phyloP scores from a whole-genome alignment of 2,329 filamentous ascomycete species.

The Arthrobotrys pseudoclavata region DNA sequence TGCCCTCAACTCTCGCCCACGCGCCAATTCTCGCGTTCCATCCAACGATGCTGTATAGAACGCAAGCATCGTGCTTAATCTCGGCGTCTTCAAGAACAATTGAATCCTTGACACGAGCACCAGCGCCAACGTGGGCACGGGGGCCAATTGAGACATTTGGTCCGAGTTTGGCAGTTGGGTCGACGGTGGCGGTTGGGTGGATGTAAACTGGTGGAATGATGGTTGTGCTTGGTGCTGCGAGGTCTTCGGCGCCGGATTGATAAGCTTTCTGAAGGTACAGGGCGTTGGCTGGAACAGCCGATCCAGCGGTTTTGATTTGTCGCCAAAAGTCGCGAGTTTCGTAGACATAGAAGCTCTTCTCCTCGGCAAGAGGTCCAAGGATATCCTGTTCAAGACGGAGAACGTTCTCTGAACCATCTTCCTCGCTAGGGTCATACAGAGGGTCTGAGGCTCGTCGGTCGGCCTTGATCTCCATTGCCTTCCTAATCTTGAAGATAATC shows the following conservation, averaged over 20 bases:
- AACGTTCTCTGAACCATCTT: slow-evolving; percentile 82
- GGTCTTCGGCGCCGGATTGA: slow-evolving; percentile 84
- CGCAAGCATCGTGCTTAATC: slow-evolving; percentile 95
- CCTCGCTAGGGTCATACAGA: slow-evolving; percentile 80
- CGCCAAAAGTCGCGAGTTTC: slow-evolving; percentile 99
- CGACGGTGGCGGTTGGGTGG: slow-evolving; percentile 82
- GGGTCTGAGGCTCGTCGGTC: slow-evolving; percentile 95
- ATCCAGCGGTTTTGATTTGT: slow-evolving; percentile 99
- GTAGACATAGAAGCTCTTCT: slow-evolving; percentile 97
- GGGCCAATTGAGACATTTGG: slow-evolving; percentile 97
- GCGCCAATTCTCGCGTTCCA: slow-evolving; percentile 96
- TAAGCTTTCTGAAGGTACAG: slow-evolving; percentile 95
- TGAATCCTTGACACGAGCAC: slow-evolving; percentile 88
- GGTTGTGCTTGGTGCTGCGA: slow-evolving; percentile 69
- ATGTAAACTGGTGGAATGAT: slow-evolving; percentile 58
- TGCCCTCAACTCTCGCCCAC: slow-evolving; percentile 98
- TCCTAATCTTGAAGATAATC: slow-evolving; percentile 95
- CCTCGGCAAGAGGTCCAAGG: slow-evolving; percentile 92
- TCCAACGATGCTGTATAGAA: slow-evolving; percentile 95
- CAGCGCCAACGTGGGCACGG: slow-evolving; percentile 85
- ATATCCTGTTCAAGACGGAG: slow-evolving; percentile 98
- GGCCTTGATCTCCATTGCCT: slow-evolving; percentile 93
- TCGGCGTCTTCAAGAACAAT: slow-evolving; percentile 95
- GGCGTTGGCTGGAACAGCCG: slow-evolving; percentile 94
- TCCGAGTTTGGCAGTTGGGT: slow-evolving; percentile 94